These are phyloP conservation scores for Claviceps sp. DNA, from an alignment of 2,329 filamentous ascomycete species.

Conservation along the genomic window DNA sequence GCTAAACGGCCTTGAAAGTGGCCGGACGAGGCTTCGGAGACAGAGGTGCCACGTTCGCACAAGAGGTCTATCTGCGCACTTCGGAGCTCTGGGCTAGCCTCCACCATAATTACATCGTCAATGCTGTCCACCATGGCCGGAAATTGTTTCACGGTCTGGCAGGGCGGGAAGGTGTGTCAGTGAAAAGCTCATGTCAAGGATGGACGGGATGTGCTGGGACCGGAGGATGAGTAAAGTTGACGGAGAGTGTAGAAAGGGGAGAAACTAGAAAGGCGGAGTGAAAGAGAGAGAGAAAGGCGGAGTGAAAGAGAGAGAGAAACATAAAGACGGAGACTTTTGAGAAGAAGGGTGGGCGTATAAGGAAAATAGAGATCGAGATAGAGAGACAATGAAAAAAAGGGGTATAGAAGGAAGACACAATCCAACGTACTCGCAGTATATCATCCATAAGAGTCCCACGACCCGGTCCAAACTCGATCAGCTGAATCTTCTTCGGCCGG, in stretches of 20 bases:
- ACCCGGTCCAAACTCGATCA: conserved; percentile 90
- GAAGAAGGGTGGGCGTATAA: no score
- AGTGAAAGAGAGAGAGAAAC: conserved; percentile 3
- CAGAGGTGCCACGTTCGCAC: conserved; percentile 54
- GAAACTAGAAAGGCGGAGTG: conserved; percentile 4
- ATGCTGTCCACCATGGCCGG: conserved; percentile 62
- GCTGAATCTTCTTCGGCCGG: conserved; percentile 55
- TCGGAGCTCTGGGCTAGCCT: conserved; percentile 73
- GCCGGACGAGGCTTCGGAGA: conserved; percentile 60
- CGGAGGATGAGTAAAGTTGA: not conserved
- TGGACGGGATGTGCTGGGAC: not conserved
- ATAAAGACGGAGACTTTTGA: no score
- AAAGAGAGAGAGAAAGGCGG: not conserved
- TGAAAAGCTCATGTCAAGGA: not conserved
- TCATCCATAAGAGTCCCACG: conserved; percentile 96
- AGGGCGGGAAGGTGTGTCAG: not conserved
- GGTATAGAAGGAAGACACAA: no score
- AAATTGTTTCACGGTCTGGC: conserved; percentile 71
- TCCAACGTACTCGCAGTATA: conserved; percentile 60
- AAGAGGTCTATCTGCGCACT: conserved; percentile 68
- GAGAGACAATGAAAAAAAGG: no score
- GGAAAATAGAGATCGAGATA: no score
- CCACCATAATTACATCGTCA: conserved; percentile 84
- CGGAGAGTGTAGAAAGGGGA: not conserved
- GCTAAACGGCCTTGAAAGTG: conserved; percentile 64